These are phyloP conservation scores for Bodo saltans DNA, from an alignment of 78 protist genomes.

Conservation along the genomic window DNA sequence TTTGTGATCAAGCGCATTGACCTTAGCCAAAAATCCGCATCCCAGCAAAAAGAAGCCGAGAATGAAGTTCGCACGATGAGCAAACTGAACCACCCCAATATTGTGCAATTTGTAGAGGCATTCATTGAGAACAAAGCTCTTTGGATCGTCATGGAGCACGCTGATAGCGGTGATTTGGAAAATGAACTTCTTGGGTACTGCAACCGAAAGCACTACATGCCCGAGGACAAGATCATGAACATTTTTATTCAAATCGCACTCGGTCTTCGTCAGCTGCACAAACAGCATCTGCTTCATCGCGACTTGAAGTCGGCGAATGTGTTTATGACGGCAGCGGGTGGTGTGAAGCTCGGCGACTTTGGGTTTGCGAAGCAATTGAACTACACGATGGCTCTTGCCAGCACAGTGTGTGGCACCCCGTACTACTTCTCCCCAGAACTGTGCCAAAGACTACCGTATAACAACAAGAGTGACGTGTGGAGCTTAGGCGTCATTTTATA, in stretches of 20 bases:
- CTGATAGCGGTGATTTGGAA: slow-evolving; percentile 19
- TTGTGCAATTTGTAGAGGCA: slow-evolving; percentile 9
- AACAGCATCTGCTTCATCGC: slow-evolving; percentile 50
- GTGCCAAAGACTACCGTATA: slow-evolving; percentile 65
- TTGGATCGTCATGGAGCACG: slow-evolving; percentile 28
- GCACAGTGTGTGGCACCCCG: slow-evolving; percentile 78
- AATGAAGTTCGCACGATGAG: slow-evolving; percentile 12
- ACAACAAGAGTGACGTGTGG: slow-evolving; percentile 38
- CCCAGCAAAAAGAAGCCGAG: neutral
- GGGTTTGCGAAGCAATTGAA: slow-evolving; percentile 52
- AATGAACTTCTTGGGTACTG: neutral
- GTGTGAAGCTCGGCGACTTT: slow-evolving; percentile 66
- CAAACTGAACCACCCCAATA: slow-evolving; percentile 6
- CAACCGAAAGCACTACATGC: neutral
- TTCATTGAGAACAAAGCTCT: neutral
- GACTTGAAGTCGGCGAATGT: slow-evolving; percentile 64
- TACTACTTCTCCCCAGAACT: slow-evolving; percentile 87
- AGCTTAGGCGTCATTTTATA: slow-evolving; percentile 57
- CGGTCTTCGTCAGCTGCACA: slow-evolving; percentile 40
- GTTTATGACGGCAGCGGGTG: slow-evolving; percentile 40
- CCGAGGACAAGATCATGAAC: neutral
- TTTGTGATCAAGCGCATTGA: neutral
- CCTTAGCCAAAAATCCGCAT: neutral
- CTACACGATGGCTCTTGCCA: slow-evolving; percentile 23
- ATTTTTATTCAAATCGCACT: neutral